phyloP scores from a whole-genome alignment of 2,329 filamentous ascomycete genomes.

The Myotisia sp. region DNA sequence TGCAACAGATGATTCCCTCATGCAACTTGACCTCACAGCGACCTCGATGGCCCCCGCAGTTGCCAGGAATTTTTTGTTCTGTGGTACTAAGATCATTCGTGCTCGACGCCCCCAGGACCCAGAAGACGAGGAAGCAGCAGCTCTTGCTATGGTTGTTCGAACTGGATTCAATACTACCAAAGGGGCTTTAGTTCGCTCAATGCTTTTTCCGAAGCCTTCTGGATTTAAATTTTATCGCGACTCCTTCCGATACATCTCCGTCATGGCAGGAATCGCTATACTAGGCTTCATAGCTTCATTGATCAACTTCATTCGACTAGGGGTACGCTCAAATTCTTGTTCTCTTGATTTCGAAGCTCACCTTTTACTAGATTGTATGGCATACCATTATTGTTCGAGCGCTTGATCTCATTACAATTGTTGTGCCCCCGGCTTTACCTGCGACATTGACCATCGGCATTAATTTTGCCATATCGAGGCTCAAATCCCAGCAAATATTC shows the following conservation, averaged over 20 bases:
- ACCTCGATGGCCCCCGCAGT: constrained; percentile 70
- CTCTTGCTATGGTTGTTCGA: constrained; percentile 77
- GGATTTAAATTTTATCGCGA: constrained; percentile 98
- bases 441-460: constrained; percentile 93
- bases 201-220: constrained; percentile 96
- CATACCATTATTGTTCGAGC: constrained; percentile 84
- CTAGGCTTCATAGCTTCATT: constrained; percentile 84
- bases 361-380: constrained; percentile 49
- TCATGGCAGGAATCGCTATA: constrained; percentile 77
- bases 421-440: constrained; percentile 85
- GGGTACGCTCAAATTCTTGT: constrained; percentile 26
- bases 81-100: constrained; percentile 87
- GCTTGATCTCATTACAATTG: constrained; percentile 90
- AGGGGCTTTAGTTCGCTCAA: constrained; percentile 84
- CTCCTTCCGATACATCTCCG: constrained; percentile 92
- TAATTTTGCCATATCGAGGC: constrained; percentile 75
- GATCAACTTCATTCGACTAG: constrained; percentile 78
- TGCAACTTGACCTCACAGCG: constrained; percentile 59
- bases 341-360: constrained; percentile 13
- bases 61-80: constrained; percentile 82
- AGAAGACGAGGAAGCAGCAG: constrained; percentile 73
- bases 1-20: constrained; percentile 65
- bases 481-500: constrained; percentile 84
- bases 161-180: constrained; percentile 98
- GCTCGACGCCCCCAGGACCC: constrained; percentile 77